A percentile compares a stretch with the other conserved stretches of the same genome.
Conservation (phyloP, 202 grass and related monocot genomes). For the Eragrostis tef region DNA sequence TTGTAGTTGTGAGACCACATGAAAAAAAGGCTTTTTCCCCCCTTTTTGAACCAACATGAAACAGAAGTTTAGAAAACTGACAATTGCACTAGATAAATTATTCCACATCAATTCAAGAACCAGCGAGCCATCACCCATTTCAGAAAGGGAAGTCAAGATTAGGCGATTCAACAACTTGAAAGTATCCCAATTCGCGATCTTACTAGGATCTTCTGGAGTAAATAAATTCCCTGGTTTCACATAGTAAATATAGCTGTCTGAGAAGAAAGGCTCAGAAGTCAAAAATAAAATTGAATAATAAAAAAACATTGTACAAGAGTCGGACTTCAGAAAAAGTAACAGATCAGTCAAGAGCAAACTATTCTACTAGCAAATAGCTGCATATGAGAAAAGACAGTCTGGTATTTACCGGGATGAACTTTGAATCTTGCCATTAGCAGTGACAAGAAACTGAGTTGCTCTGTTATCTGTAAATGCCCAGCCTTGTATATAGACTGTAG, state of each 20-base stretch:
- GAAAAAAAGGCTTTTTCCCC: not conserved
- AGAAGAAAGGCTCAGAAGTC: slow-evolving; percentile 31
- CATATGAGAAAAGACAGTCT: slow-evolving; percentile 16
- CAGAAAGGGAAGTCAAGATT: slow-evolving; percentile 63
- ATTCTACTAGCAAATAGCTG: slow-evolving; percentile 12
- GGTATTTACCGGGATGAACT: slow-evolving; percentile 70
- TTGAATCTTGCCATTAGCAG: slow-evolving; percentile 72
- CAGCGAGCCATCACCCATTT: slow-evolving; percentile 83
- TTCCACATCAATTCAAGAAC: slow-evolving; percentile 77
- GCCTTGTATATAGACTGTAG: slow-evolving; percentile 76
- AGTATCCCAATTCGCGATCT: slow-evolving; percentile 52
- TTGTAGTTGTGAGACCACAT: slow-evolving; percentile 18
- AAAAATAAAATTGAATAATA: slow-evolving; percentile 1
- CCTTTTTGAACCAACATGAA: not conserved
- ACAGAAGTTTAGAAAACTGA: slow-evolving; percentile 37
- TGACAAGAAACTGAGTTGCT: slow-evolving; percentile 75
- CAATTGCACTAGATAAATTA: slow-evolving; percentile 65
- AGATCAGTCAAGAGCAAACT: slow-evolving; percentile 18
- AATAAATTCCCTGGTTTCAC: slow-evolving; percentile 48
- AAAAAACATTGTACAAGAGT: not conserved
- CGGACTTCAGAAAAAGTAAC: slow-evolving; percentile 23
- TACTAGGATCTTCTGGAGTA: slow-evolving; percentile 41
- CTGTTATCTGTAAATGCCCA: slow-evolving; percentile 63
- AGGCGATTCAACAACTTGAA: slow-evolving; percentile 57
- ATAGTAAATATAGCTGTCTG: slow-evolving; percentile 41